A percentile compares a stretch with the other conserved stretches of the same genome.
Conservation (phyloP, 257 asterid species). For the Nicotiana knightiana region DNA sequence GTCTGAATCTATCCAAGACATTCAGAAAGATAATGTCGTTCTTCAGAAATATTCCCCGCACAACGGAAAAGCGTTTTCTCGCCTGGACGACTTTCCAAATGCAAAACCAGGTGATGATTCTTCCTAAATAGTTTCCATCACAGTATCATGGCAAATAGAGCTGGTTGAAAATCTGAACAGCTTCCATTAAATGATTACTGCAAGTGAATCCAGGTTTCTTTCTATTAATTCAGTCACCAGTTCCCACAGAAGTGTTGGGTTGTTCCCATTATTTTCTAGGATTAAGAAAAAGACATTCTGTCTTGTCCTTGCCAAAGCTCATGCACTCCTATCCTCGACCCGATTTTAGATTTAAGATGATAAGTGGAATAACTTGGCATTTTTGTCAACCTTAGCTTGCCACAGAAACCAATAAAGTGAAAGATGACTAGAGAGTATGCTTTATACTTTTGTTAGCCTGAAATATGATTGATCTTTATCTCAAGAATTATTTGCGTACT, state of each 20-base stretch:
- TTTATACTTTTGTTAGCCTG: neutral
- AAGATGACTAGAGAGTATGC: neutral
- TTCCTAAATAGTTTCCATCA: neutral
- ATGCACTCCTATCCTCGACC: neutral
- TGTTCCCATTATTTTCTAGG: slow-evolving; percentile 2
- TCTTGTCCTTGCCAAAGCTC: neutral
- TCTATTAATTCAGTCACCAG: neutral
- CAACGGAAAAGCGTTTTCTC: slow-evolving; percentile 28
- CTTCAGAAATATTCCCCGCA: slow-evolving; percentile 19
- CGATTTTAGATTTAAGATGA: neutral
- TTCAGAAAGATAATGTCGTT: slow-evolving; percentile 31
- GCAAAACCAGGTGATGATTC: slow-evolving; percentile 69
- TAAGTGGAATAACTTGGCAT: neutral
- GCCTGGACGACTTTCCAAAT: slow-evolving; percentile 66
- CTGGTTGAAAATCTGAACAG: neutral
- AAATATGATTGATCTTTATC: neutral
- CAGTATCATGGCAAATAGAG: neutral
- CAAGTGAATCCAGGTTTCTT: neutral
- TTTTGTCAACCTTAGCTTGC: slow-evolving; percentile 6
- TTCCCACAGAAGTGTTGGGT: neutral
- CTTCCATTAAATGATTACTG: neutral
- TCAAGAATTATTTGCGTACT: neutral
- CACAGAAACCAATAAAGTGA: neutral
- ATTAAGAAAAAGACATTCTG: neutral
- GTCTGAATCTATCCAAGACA: slow-evolving; percentile 29